Percentiles rank a stretch among this genome's conserved stretches.
Evolutionary conservation across 371 early-diverging fungal genomes (phyloP).

Genomic region (Batkoa obscura): DNA sequence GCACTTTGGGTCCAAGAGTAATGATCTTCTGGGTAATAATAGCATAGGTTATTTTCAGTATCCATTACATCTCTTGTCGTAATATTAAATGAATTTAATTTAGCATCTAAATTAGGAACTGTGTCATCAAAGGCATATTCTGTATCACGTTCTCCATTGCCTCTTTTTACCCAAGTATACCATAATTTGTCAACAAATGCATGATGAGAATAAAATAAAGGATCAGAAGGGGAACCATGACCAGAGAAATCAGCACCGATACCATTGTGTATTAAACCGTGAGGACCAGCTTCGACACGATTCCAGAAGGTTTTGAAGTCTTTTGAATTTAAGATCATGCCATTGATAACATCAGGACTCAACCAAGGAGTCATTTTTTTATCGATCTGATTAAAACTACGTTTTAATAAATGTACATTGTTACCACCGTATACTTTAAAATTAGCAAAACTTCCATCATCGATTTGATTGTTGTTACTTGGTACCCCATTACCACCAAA

Average conservation of each 20-base stretch:
- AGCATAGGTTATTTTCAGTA: not conserved
- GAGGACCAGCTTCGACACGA: not conserved
- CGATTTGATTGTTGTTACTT: not conserved
- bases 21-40: slow-evolving; percentile 6
- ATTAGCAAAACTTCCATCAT: slow-evolving; percentile 1
- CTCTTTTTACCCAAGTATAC: not conserved
- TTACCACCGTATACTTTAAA: not conserved
- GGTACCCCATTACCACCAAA: not conserved
- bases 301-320: not conserved
- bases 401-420: not conserved
- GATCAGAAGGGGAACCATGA: slow-evolving; percentile 3
- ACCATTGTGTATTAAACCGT: slow-evolving; percentile 2
- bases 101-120: not conserved
- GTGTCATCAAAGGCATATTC: not conserved
- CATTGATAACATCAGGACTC: not conserved
- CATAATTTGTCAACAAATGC: slow-evolving; percentile 9
- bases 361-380: not conserved
- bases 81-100: not conserved
- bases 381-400: not conserved
- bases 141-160: not conserved
- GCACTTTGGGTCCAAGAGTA: not conserved
- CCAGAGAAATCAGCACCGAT: slow-evolving; percentile 6
- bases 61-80: not conserved
- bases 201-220: slow-evolving; percentile 8
- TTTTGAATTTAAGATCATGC: not conserved